Evolutionary conservation across 2,329 filamentous ascomycete genomes (phyloP).

Genomic region (Trichocomaceae sp.): DNA sequence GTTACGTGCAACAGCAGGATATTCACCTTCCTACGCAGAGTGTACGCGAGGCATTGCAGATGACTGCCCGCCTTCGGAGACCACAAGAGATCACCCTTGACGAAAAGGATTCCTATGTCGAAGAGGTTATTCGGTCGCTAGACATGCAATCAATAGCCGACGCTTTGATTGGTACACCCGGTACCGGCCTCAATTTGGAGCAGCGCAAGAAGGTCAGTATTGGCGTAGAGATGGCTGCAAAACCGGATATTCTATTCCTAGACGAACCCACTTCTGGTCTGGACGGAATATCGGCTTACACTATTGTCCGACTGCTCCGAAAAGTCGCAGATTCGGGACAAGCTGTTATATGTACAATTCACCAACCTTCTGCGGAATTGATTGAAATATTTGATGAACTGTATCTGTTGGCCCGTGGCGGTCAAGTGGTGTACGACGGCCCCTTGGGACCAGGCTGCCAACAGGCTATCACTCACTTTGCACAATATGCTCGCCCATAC

Average conservation of each 20-base stretch:
- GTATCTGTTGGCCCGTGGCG: constrained; percentile 46
- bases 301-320: constrained; percentile 50
- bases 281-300: constrained; percentile 49
- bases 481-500: neutral
- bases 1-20: constrained; percentile 60
- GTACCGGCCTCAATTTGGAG: constrained; percentile 53
- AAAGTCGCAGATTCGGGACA: constrained; percentile 52
- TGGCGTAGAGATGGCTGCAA: constrained; percentile 25
- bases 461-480: constrained; percentile 2
- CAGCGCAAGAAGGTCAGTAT: constrained; percentile 36
- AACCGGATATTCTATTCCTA: constrained; percentile 51
- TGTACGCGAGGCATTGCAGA: constrained; percentile 58
- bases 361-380: constrained; percentile 49
- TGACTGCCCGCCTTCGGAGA: constrained; percentile 58
- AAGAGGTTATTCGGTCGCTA: constrained; percentile 56
- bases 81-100: constrained; percentile 50
- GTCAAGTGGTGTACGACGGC: constrained; percentile 47
- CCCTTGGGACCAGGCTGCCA: constrained; percentile 42
- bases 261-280: constrained; percentile 54
- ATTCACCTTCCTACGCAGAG: constrained; percentile 57
- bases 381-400: constrained; percentile 51
- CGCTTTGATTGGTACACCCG: constrained; percentile 56
- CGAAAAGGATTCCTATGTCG: constrained; percentile 61
- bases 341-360: constrained; percentile 50
- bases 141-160: constrained; percentile 62